Conservation (phyloP, 805 yeast genomes). For the Candida maltosa region DNA sequence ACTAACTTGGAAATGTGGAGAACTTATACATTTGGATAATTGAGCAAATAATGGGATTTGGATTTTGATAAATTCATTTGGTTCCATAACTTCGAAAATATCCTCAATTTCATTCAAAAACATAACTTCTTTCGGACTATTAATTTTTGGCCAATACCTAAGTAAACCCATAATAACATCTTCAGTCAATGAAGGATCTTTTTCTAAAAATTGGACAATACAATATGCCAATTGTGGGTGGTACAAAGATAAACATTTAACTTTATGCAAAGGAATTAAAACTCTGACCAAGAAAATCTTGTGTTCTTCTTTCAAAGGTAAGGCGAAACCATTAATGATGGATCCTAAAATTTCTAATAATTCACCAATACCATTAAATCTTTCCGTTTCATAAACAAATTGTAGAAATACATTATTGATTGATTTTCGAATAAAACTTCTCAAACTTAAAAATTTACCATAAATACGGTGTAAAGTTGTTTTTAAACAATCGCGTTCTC, state of each 20-base stretch:
- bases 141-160: slow-evolving; percentile 95
- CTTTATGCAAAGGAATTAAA: slow-evolving; percentile 88
- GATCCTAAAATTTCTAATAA: slow-evolving; percentile 92
- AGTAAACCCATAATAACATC: slow-evolving; percentile 94
- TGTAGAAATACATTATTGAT: slow-evolving; percentile 90
- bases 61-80: slow-evolving; percentile 84
- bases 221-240: slow-evolving; percentile 98
- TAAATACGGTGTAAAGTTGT: slow-evolving; percentile 94
- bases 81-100: slow-evolving; percentile 93
- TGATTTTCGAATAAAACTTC: slow-evolving; percentile 88
- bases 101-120: slow-evolving; percentile 95
- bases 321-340: slow-evolving; percentile 95
- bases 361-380: slow-evolving; percentile 95
- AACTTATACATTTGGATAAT: slow-evolving; percentile 86
- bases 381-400: slow-evolving; percentile 90
- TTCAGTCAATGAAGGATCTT: slow-evolving; percentile 87
- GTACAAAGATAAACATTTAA: slow-evolving; percentile 80
- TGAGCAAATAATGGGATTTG: slow-evolving; percentile 93
- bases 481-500: slow-evolving; percentile 92
- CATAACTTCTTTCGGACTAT: slow-evolving; percentile 93
- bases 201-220: slow-evolving; percentile 92
- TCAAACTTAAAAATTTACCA: slow-evolving; percentile 86
- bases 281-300: slow-evolving; percentile 85
- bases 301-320: slow-evolving; percentile 96
- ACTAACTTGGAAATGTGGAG: slow-evolving; percentile 95